Base-by-base conservation (phyloP, 2,329 filamentous ascomycete species). In the Neonectria magnoliae region DNA sequence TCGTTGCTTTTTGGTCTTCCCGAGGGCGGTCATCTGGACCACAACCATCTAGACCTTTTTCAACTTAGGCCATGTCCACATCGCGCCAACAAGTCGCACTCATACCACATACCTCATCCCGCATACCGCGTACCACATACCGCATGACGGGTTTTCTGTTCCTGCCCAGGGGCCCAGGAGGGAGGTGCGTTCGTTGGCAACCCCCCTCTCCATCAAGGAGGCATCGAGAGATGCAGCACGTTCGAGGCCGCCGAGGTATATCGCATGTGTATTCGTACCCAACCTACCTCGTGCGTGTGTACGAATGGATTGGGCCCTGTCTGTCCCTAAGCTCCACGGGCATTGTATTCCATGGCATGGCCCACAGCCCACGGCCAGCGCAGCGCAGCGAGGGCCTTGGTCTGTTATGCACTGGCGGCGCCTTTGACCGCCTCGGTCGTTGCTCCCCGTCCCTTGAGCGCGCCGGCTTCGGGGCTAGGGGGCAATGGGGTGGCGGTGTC, bases 381-480 rank as follows among this genome's bases (percentile, higher is more conserved):
- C 56, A 63, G 54, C 60, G 52, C 60, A 38, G 31, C 50, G 56
- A 60, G 60, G 52, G 53, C 41, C 60, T 51, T 50, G 48, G 62
- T 48, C 54, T 51, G 54, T 52, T 52, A 33, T 61, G 22, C 55
- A 59, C 38, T 56, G 54, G 55, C 45, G 59, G 45, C 29, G 57
- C 64, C 54, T 10, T 71, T 73, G 71, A 73, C 71, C 71, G 71
- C 71, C 50, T 68, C 70, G 70, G 57, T 61, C 62, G 61, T 66
- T 57, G 62, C 58, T 65, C 71, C 68, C 70, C 71, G 64, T 69
- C 64, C 68, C 65, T 70, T 70, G 70, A 62, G 51, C 66, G 66
- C 66, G 66, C 70, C 71, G 65, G 62, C 56, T 57, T 70, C 50
- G 63, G 60, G 66, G 62, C 69, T 74, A 73, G 68, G 56, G 61